phyloP scores from a whole-genome alignment of 345 rosid species.

The Dimocarpus longan region DNA sequence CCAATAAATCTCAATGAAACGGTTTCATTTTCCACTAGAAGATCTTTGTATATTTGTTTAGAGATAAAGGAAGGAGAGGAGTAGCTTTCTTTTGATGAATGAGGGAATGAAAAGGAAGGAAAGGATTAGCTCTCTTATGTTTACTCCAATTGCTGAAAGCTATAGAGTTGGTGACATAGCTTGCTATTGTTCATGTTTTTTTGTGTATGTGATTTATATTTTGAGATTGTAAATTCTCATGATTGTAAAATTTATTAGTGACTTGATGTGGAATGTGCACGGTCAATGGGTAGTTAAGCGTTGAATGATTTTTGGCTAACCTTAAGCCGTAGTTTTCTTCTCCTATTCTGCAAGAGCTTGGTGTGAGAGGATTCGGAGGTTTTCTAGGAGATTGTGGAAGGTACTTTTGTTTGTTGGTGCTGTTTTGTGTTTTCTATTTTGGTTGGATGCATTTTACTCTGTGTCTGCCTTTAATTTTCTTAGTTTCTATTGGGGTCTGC shows the following conservation, averaged over 20 bases:
- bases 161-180: not conserved
- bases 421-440: too few species aligned
- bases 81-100: not conserved
- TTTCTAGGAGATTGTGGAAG: too few species aligned
- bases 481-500: not conserved
- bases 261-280: not conserved
- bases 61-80: not conserved
- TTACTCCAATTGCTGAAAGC: not conserved
- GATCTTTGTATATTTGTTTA: not conserved
- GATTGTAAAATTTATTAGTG: not conserved
- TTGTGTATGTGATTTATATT: not conserved
- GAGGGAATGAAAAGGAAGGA: not conserved
- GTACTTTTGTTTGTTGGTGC: not conserved
- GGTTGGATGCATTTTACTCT: not conserved
- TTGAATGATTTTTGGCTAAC: not conserved
- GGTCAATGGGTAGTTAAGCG: not conserved
- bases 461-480: not conserved
- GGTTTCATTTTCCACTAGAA: not conserved
- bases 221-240: not conserved
- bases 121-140: not conserved
- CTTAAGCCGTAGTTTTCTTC: too few species aligned
- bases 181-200: not conserved
- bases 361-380: too few species aligned
- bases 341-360: too few species aligned
- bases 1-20: not conserved